Evolutionary conservation across 208 protist species (phyloP), one percentile per base, ranked within the genome.

Genomic region (Crithidia sp.): DNA sequence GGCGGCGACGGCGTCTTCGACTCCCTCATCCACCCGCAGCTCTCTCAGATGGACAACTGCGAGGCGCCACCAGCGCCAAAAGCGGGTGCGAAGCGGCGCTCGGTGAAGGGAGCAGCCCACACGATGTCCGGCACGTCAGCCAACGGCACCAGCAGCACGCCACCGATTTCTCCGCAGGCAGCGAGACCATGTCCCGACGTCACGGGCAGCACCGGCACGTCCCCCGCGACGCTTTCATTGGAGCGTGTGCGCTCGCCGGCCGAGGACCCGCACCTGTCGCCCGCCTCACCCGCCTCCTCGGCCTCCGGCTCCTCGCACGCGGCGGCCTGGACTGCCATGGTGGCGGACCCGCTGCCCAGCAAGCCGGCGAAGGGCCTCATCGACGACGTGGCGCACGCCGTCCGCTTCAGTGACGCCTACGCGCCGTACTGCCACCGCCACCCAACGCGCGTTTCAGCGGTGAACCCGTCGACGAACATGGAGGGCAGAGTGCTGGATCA

Each of bases 401-500:
- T 92, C 9, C 64, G 69, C n/a, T 67, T 96, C 39, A 52, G 67
- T 19, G 82, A 94, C 64, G 81, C 81, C 58, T 96, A 96, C 68
- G 85, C 80, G 47, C 41, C 47, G 40, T 96, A 96, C 76, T 85
- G 85, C 64, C 76, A 69, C 17, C 77, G 65, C 47, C 81, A 96
- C 69, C 88, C 86, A 5, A 61, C 68, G 0, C 68, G 66, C 7
- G 90, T 96, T 14, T 88, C 88, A 0, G 88, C 88, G 5, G 84
- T 94, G 28, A 93, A 93, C 74, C 86, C 89, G 10, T 93, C 86
- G 7, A 84, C 82, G 8, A 90, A 88, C 64, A 76, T 76, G 63
- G 90, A 95, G 70, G 92, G 92, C 7, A 90, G 86, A 76, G 92
- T 96, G 61, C 74, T 95, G n/a, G 92, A 96, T 67, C 88, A 96